Evolutionary conservation across 75 land plant genomes (phyloP).

Genomic region (Cryptomeria japonica): DNA sequence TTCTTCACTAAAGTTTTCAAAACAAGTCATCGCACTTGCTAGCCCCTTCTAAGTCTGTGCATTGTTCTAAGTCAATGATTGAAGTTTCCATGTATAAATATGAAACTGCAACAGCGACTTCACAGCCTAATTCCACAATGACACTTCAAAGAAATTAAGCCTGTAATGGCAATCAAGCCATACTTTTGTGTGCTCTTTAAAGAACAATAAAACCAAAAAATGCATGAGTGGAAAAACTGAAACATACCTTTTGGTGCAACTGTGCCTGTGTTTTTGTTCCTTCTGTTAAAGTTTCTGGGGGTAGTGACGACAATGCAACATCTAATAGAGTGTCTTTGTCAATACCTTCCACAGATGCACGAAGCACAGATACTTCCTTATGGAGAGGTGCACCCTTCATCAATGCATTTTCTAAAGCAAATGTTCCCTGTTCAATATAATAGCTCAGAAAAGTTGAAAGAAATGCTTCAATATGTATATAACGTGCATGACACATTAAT

Average conservation of each 20-base stretch:
- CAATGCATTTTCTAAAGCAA: slow-evolving; percentile 92
- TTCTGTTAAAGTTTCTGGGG: slow-evolving; percentile 50
- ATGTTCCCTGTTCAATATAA: slow-evolving; percentile 55
- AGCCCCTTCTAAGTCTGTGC: not conserved
- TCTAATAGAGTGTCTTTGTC: slow-evolving; percentile 67
- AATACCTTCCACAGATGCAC: slow-evolving; percentile 48
- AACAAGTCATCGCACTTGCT: not conserved
- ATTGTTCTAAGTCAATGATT: not conserved
- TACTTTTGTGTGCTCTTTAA: not conserved
- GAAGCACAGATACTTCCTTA: slow-evolving; percentile 57
- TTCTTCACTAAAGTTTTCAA: not conserved
- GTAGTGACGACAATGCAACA: slow-evolving; percentile 74
- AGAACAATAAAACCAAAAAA: not conserved
- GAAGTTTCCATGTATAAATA: not conserved
- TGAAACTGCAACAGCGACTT: not conserved
- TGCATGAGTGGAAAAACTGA: not conserved
- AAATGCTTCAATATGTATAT: not conserved
- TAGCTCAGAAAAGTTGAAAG: not conserved
- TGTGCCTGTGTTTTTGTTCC: slow-evolving; percentile 69
- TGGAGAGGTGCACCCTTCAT: slow-evolving; percentile 70
- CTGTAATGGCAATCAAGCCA: not conserved
- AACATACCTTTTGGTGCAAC: slow-evolving; percentile 65
- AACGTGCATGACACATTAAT: not conserved
- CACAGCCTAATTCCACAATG: not conserved
- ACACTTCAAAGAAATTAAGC: not conserved